A percentile compares a stretch with the other conserved stretches of the same genome.
Conservation (phyloP, 2,329 filamentous ascomycete species). For the Alternaria postmessia region DNA sequence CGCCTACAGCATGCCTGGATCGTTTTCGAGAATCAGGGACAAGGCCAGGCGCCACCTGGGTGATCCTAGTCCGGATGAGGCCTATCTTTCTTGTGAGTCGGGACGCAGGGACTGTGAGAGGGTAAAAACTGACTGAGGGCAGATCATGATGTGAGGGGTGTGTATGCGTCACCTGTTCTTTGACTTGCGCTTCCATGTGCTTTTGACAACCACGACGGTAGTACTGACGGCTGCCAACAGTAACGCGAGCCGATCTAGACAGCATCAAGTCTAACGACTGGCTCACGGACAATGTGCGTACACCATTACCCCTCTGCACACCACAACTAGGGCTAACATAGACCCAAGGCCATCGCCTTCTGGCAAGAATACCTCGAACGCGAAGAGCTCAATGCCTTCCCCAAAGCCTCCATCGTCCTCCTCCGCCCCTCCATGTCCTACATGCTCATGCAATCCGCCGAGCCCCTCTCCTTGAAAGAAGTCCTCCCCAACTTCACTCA, state of each 20-base stretch:
- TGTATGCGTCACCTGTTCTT: constrained; percentile 45
- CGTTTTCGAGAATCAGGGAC: constrained; percentile 35
- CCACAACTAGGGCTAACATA: constrained; percentile 9
- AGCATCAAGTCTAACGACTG: constrained; percentile 84
- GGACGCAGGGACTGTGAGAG: not conserved
- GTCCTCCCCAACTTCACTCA: constrained; percentile 82
- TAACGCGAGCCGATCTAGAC: constrained; percentile 89
- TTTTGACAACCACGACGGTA: not conserved
- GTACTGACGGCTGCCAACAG: constrained; percentile 56
- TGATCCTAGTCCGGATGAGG: constrained; percentile 65
- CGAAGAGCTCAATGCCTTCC: constrained; percentile 81
- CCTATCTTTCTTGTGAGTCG: constrained; percentile 73
- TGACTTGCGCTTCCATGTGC: constrained; percentile 9
- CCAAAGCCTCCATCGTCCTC: constrained; percentile 85
- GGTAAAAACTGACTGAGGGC: constrained; percentile 29
- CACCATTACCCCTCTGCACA: not conserved
- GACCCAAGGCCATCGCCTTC: constrained; percentile 84
- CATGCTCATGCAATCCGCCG: constrained; percentile 78
- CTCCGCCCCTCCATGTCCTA: constrained; percentile 93
- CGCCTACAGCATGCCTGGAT: constrained; percentile 26
- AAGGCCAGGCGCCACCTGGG: constrained; percentile 41
- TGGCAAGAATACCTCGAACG: constrained; percentile 98
- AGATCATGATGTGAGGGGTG: constrained; percentile 73
- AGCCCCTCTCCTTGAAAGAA: constrained; percentile 64
- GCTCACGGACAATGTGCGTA: constrained; percentile 87